Evolutionary conservation across 1,284 basidiomycete species (phyloP).

Genomic region (Apiotrichum brassicae): DNA sequence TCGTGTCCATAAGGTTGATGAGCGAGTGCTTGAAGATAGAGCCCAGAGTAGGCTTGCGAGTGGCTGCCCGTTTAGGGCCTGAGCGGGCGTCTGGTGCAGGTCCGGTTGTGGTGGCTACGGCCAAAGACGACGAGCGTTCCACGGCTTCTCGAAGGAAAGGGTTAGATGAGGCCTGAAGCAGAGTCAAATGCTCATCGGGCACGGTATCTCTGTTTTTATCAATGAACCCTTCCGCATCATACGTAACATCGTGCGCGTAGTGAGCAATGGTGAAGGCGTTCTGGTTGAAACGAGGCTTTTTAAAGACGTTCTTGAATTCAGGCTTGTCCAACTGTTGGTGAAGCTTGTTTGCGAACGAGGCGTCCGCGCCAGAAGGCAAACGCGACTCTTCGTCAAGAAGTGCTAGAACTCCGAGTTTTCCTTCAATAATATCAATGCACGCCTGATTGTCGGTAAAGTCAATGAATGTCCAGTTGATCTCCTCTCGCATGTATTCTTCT

Average conservation of each 20-base stretch:
- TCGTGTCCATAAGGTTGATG: conserved; percentile 92
- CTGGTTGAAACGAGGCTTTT: conserved; percentile 96
- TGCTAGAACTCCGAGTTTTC: conserved; percentile 89
- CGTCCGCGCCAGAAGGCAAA: conserved; percentile 85
- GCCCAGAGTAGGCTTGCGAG: conserved; percentile 91
- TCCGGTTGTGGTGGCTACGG: conserved; percentile 50
- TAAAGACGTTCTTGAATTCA: conserved; percentile 83
- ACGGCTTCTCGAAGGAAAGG: conserved; percentile 90
- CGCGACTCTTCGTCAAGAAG: conserved; percentile 97
- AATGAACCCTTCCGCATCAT: conserved; percentile 95
- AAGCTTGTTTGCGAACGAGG: conserved; percentile 90
- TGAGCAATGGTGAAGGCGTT: conserved; percentile 97
- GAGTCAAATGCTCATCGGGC: conserved; percentile 90
- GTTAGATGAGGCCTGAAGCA: conserved; percentile 81
- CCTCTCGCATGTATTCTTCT: conserved; percentile 96
- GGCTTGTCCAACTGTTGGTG: conserved; percentile 79
- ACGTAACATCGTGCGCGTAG: conserved; percentile 96
- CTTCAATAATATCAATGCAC: conserved; percentile 97
- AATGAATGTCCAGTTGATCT: conserved; percentile 99
- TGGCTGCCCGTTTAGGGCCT: conserved; percentile 51
- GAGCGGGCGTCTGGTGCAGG: not conserved
- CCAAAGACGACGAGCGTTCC: conserved; percentile 64
- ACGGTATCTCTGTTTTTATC: conserved; percentile 99
- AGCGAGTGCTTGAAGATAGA: conserved; percentile 97
- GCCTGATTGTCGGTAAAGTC: conserved; percentile 99